These are phyloP conservation scores for Noccaea bulbosa DNA, from an alignment of 345 rosid genomes.

Conservation along the genomic window DNA sequence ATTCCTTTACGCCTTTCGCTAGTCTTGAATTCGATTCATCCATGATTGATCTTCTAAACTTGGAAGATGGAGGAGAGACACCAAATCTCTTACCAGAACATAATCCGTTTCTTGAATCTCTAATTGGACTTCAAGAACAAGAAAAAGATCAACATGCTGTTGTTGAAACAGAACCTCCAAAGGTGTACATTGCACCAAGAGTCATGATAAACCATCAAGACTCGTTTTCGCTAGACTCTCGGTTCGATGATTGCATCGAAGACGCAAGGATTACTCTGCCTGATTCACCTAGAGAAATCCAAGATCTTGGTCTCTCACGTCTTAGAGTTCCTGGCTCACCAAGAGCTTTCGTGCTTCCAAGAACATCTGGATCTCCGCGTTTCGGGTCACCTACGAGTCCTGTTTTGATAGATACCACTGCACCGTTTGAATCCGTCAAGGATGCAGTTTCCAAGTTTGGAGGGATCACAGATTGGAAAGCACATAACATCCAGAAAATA, in stretches of 20 bases:
- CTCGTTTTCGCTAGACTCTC: slow-evolving; percentile 37
- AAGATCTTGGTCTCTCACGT: slow-evolving; percentile 34
- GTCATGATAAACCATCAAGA: slow-evolving; percentile 31
- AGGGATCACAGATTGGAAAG: slow-evolving; percentile 98
- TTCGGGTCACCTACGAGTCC: slow-evolving; percentile 39
- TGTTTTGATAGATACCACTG: slow-evolving; percentile 68
- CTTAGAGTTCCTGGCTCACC: slow-evolving; percentile 46
- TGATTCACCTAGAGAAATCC: slow-evolving; percentile 25
- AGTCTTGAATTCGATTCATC: slow-evolving; percentile 35
- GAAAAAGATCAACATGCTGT: neutral
- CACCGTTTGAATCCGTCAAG: slow-evolving; percentile 96
- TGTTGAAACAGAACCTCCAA: slow-evolving; percentile 28
- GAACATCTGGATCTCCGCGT: slow-evolving; percentile 37
- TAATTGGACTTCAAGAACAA: neutral
- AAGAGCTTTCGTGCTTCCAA: slow-evolving; percentile 38
- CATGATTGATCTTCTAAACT: slow-evolving; percentile 31
- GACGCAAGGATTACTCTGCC: slow-evolving; percentile 37
- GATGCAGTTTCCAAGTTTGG: slow-evolving; percentile 94
- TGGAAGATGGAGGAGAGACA: slow-evolving; percentile 26
- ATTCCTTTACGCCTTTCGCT: slow-evolving; percentile 11
- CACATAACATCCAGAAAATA: slow-evolving; percentile 71
- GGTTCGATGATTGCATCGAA: slow-evolving; percentile 23
- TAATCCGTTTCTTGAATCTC: slow-evolving; percentile 31
- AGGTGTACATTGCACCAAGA: slow-evolving; percentile 40
- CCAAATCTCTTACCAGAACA: slow-evolving; percentile 27